Conservation (phyloP, 495 filamentous ascomycete species). For the Geoglossum glabrum region DNA sequence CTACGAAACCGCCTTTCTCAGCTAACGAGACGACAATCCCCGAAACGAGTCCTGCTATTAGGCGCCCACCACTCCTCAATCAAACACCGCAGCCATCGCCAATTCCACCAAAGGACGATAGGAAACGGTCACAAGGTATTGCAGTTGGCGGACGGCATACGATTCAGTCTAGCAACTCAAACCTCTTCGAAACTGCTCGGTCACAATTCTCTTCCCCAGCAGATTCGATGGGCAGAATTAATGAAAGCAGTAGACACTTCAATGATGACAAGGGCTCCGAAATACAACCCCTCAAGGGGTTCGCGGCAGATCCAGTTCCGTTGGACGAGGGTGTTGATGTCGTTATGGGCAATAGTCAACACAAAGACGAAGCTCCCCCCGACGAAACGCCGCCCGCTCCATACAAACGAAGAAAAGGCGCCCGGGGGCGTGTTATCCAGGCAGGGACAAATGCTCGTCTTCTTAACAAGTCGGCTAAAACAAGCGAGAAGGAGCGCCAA, state of each 20-base stretch:
- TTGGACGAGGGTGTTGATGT: not conserved
- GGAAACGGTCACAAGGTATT: not conserved
- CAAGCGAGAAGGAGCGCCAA: not conserved
- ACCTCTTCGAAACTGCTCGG: not conserved
- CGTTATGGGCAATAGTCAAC: not conserved
- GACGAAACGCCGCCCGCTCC: not conserved
- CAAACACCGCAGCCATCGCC: not conserved
- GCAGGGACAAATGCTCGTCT: not conserved
- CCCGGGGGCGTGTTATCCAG: not conserved
- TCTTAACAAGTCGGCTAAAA: not conserved
- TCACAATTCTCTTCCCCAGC: not conserved
- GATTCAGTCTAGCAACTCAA: not conserved
- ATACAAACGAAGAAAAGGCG: not conserved
- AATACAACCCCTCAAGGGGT: not conserved
- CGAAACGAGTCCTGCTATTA: not conserved
- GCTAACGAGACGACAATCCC: slow-evolving; percentile 1
- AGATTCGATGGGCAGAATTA: not conserved
- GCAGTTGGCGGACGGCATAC: not conserved
- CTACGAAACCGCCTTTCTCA: not conserved
- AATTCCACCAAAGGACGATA: not conserved
- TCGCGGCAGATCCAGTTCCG: not conserved
- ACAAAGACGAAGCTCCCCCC: not conserved
- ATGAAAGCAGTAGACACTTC: not conserved
- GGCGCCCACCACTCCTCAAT: not conserved
- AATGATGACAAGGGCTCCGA: not conserved